phyloP scores from a whole-genome alignment of 1,284 basidiomycete genomes.

The Fomes fomentarius region DNA sequence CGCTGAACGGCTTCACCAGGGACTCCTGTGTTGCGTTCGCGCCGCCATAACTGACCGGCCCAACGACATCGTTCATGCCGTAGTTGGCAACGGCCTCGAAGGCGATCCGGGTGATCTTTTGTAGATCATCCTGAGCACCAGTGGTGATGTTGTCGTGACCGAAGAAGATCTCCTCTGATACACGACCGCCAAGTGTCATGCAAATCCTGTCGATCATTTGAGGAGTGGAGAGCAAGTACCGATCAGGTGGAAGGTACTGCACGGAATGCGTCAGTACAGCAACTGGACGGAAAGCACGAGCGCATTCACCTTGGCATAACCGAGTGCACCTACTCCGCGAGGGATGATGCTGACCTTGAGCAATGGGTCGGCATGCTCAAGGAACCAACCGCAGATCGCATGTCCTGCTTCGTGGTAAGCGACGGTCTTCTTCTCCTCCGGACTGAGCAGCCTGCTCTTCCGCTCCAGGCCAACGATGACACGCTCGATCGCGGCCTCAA shows the following conservation, averaged over 20 bases:
- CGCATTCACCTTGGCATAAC: conserved; percentile 89
- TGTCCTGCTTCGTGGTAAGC: conserved; percentile 99
- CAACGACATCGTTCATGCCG: conserved; percentile 95
- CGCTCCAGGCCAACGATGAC: conserved; percentile 97
- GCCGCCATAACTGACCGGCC: conserved; percentile 94
- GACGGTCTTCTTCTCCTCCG: conserved; percentile 98
- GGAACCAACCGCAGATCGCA: conserved; percentile 97
- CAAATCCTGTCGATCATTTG: conserved; percentile 96
- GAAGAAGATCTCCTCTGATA: conserved; percentile 99
- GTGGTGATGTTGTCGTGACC: conserved; percentile 93
- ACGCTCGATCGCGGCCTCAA: conserved; percentile 97
- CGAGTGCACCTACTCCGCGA: conserved; percentile 92
- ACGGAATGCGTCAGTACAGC: not conserved
- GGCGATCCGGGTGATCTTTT: conserved; percentile 98
- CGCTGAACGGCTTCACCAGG: conserved; percentile 98
- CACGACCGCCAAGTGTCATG: conserved; percentile 99
- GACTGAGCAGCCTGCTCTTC: conserved; percentile 91
- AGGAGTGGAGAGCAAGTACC: conserved; percentile 93
- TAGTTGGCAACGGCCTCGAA: conserved; percentile 95
- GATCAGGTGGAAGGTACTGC: conserved; percentile 95
- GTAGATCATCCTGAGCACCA: conserved; percentile 96
- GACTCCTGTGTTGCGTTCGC: conserved; percentile 82
- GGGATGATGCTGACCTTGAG: conserved; percentile 99
- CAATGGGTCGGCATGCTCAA: conserved; percentile 96
- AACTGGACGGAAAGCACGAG: not conserved